Base-by-base conservation (phyloP, 495 filamentous ascomycete species). In the Aspergillus biplanus region DNA sequence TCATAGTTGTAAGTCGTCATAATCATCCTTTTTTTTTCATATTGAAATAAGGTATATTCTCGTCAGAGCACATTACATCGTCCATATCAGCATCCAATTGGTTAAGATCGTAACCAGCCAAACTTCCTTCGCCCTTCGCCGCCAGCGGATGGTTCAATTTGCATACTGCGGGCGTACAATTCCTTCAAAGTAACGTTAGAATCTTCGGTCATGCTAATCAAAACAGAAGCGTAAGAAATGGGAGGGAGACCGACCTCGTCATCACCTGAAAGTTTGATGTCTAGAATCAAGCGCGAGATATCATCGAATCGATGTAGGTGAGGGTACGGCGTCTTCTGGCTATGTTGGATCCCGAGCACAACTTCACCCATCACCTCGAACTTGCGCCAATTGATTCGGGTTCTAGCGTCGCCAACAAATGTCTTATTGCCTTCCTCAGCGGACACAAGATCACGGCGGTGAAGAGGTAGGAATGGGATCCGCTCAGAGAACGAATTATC, bases 281-380 rank as follows among this genome's bases (percentile, higher is more conserved):
- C 92, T 52, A 97, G 71, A 35, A 97, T 85, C 69, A 96, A 71
- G 64, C 87, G 85, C 65, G 85, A 83, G 11, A 89, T 80, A 59
- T 83, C 81, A 47, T 92, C 89, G 64, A 87, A 88, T 65, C 79
- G 82, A 34, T 79, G 75, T 58, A 96, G 74, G 61, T 89, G 85
- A 59, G 86, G 83, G 69, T 97, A 97, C 15, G 94, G 89, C 47
- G 85, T 88, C 37, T 88, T 89, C 77, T 97, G 95, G 72, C 92
- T 96, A 73, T 87, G 88, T 81, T 96, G 92, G 42, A 99, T 89
- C 5, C 90, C 89, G 56, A 96, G 83, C 55, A 99, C 84, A 31
- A 97, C 90, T 61, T 97, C 93, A 5, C 92, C 92, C 78, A 98
- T 89, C 18, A 99, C 89, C 78, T 98, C 93, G 67, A 98, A 98